Percentiles rank a stretch among this genome's conserved stretches.
Conservation (phyloP, 129 eudicot genomes). For the Mikania micrantha region DNA sequence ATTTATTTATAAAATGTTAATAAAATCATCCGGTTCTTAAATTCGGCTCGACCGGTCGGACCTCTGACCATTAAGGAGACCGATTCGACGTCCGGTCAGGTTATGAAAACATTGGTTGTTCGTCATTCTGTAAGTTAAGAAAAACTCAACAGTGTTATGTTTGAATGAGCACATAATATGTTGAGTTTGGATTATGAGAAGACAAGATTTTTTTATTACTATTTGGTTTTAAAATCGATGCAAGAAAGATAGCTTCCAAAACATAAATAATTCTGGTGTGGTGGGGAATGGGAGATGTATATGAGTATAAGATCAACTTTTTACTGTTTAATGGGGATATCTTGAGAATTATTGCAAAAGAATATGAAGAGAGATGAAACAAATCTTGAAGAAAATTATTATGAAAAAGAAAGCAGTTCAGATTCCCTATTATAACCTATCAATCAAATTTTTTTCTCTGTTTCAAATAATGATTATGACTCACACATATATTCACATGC, state of each 20-base stretch:
- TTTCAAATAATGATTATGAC: constrained; percentile 22
- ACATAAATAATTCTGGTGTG: constrained; percentile 28
- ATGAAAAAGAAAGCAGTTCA: constrained; percentile 33
- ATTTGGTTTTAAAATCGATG: constrained; percentile 36
- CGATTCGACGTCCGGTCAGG: too few species aligned
- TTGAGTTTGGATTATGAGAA: constrained; percentile 6
- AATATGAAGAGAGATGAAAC: constrained; percentile 30
- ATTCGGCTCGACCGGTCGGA: too few species aligned
- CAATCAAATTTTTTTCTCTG: constrained; percentile 27
- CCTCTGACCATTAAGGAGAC: too few species aligned
- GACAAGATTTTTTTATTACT: constrained; percentile 16
- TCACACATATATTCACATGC: constrained; percentile 21
- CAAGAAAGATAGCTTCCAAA: constrained; percentile 37
- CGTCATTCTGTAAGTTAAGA: not conserved
- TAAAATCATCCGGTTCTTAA: too few species aligned
- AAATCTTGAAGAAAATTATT: constrained; percentile 41
- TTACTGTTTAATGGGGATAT: constrained; percentile 25
- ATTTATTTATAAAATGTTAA: too few species aligned
- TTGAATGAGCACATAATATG: not conserved
- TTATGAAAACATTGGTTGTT: too few species aligned
- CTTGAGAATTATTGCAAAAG: constrained; percentile 24
- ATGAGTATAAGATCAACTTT: constrained; percentile 22
- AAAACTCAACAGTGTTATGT: not conserved
- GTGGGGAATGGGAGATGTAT: constrained; percentile 30
- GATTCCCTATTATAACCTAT: constrained; percentile 37